Evolutionary conservation across 1,139 yeast species (phyloP).

Genomic region (Debaryomyces subglobosus): DNA sequence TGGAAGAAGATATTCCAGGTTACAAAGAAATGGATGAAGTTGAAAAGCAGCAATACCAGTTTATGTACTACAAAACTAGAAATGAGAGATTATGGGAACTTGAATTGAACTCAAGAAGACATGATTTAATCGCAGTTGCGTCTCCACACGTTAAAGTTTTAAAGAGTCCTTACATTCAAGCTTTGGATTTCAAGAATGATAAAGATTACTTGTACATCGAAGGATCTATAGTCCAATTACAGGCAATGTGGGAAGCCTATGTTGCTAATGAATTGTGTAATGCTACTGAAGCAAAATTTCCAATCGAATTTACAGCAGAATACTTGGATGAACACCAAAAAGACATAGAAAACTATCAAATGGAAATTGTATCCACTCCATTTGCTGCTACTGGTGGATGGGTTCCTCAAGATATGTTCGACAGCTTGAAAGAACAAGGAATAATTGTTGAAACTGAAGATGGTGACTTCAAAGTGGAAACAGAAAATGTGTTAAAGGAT

Average conservation of each 20-base stretch:
- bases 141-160: slow-evolving; percentile 74
- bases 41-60: slow-evolving; percentile 79
- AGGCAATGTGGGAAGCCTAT: slow-evolving; percentile 74
- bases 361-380: slow-evolving; percentile 69
- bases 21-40: slow-evolving; percentile 66
- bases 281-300: slow-evolving; percentile 51
- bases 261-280: slow-evolving; percentile 62
- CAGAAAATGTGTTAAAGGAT: slow-evolving; percentile 41
- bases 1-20: slow-evolving; percentile 73
- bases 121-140: slow-evolving; percentile 73
- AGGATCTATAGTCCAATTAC: slow-evolving; percentile 70
- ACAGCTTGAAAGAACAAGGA: slow-evolving; percentile 66
- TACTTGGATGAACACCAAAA: slow-evolving; percentile 59
- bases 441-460: slow-evolving; percentile 47
- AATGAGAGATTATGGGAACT: slow-evolving; percentile 89
- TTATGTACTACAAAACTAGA: slow-evolving; percentile 86
- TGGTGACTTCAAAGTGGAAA: slow-evolving; percentile 42
- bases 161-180: slow-evolving; percentile 67
- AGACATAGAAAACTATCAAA: slow-evolving; percentile 67
- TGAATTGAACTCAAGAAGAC: slow-evolving; percentile 64
- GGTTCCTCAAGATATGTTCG: slow-evolving; percentile 93
- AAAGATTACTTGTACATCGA: slow-evolving; percentile 69
- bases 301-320: slow-evolving; percentile 59
- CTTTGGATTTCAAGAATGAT: slow-evolving; percentile 62
- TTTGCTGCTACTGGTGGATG: slow-evolving; percentile 93